Percentiles rank a stretch among this genome's conserved stretches.
These are phyloP conservation scores for Biancaea sappan DNA, from an alignment of 306 rosid genomes.

Conservation along the genomic window DNA sequence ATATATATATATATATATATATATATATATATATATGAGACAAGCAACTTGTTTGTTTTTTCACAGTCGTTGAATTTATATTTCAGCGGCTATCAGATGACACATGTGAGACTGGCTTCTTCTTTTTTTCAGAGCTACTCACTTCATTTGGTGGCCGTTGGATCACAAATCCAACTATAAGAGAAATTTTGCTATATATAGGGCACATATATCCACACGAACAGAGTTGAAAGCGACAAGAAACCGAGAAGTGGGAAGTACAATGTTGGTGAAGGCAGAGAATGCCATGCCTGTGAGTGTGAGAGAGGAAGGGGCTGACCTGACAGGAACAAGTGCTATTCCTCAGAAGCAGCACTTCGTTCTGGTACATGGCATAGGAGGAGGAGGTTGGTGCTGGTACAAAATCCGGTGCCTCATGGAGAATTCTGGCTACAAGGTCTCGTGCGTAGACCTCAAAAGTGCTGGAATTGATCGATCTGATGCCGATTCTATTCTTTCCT, in stretches of 20 bases:
- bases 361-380: slow-evolving; percentile 82
- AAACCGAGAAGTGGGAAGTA: neutral
- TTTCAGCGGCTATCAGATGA: too few relatives aligned
- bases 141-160: too few relatives aligned
- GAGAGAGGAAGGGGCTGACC: slow-evolving; percentile 38
- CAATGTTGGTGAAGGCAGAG: slow-evolving; percentile 31
- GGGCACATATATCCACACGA: slow-evolving; percentile 26
- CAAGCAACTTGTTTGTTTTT: too few relatives aligned
- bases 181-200: too few relatives aligned
- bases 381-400: slow-evolving; percentile 98
- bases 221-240: slow-evolving; percentile 27
- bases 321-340: neutral
- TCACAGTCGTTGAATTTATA: too few relatives aligned
- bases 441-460: slow-evolving; percentile 82
- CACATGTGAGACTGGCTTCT: too few relatives aligned
- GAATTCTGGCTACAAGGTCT: slow-evolving; percentile 81
- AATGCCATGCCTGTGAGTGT: slow-evolving; percentile 33
- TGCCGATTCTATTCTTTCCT: slow-evolving; percentile 62
- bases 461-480: slow-evolving; percentile 72
- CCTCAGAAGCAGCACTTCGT: slow-evolving; percentile 70
- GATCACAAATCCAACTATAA: too few relatives aligned
- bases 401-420: slow-evolving; percentile 88
- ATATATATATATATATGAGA: too few relatives aligned
- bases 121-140: too few relatives aligned
- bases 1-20: too few relatives aligned